Conservation (phyloP, 2,329 filamentous ascomycete genomes). For the Sordariomycetes sp. region DNA sequence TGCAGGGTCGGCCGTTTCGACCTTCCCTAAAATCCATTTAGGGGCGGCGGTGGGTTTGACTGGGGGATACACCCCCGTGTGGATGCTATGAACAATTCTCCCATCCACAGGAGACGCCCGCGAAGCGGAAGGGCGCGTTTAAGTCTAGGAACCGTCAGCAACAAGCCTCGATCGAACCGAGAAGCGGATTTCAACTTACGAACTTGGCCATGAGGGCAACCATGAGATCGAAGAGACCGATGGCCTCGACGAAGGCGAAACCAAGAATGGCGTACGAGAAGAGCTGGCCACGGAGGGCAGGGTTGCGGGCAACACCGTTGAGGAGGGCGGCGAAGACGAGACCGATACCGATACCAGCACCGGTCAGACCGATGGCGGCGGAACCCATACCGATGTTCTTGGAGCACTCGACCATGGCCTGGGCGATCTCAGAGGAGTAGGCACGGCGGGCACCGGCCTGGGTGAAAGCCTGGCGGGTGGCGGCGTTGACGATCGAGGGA, state of each 20-base stretch:
- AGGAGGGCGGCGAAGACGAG: conserved; percentile 87
- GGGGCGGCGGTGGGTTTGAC: neutral
- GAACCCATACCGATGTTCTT: conserved; percentile 85
- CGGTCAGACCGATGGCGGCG: conserved; percentile 84
- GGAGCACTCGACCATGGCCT: conserved; percentile 81
- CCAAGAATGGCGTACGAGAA: conserved; percentile 94
- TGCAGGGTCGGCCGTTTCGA: conserved; percentile 2
- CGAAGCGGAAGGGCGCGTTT: conserved; percentile 1
- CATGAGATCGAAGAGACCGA: conserved; percentile 82
- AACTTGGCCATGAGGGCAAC: conserved; percentile 92
- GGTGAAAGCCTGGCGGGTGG: conserved; percentile 53
- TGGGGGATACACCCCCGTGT: neutral
- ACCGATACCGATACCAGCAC: conserved; percentile 92
- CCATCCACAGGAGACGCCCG: conserved; percentile 4
- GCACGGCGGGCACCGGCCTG: conserved; percentile 50
- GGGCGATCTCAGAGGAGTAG: conserved; percentile 82
- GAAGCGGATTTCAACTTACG: conserved; percentile 37
- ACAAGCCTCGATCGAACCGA: neutral
- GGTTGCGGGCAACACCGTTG: conserved; percentile 87
- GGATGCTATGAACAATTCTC: conserved; percentile 6
- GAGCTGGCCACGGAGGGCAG: conserved; percentile 86
- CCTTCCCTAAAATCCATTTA: conserved; percentile 6
- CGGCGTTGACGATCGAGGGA: conserved; percentile 53
- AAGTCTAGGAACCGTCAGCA: neutral
- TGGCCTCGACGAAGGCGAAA: conserved; percentile 92